Percentiles rank a stretch among this genome's conserved stretches.
These are phyloP conservation scores for Lolium perenne DNA, from an alignment of 176 grass and related monocot genomes.

Conservation along the genomic window DNA sequence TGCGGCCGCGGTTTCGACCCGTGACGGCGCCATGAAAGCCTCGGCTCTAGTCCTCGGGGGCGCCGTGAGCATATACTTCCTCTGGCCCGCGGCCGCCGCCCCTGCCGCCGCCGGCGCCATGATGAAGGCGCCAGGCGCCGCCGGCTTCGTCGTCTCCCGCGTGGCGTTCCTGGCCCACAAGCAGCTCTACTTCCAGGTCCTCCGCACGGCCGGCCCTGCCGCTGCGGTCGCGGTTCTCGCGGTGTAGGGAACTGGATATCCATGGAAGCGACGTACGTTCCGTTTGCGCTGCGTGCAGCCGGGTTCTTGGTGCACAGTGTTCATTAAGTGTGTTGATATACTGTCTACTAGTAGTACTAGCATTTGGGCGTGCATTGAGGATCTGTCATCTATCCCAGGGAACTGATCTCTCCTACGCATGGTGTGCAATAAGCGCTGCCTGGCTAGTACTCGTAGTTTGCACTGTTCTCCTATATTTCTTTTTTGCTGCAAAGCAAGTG, in stretches of 20 bases:
- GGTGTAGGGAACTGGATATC: background rate
- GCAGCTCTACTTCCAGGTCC: constrained; percentile 27
- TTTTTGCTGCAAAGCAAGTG: no score
- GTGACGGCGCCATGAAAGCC: background rate
- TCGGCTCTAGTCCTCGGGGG: background rate
- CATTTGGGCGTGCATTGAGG: background rate
- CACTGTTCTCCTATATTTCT: no score
- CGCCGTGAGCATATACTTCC: constrained; percentile 22
- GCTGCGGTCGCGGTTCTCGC: background rate
- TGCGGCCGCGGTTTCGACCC: background rate
- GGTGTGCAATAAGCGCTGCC: background rate
- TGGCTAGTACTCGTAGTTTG: background rate
- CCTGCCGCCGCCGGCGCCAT: background rate
- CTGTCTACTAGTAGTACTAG: background rate
- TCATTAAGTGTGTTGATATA: background rate
- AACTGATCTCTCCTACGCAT: background rate
- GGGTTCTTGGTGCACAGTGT: no score
- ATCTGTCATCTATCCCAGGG: background rate
- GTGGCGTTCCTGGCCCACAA: constrained; percentile 1
- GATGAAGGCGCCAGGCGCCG: constrained; percentile 31
- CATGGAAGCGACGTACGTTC: background rate
- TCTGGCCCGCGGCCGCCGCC: background rate
- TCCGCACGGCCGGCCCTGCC: background rate
- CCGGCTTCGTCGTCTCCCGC: background rate
- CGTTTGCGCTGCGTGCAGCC: background rate